phyloP scores from a whole-genome alignment of 2,329 filamentous ascomycete genomes.

The Neobulgaria alba region DNA sequence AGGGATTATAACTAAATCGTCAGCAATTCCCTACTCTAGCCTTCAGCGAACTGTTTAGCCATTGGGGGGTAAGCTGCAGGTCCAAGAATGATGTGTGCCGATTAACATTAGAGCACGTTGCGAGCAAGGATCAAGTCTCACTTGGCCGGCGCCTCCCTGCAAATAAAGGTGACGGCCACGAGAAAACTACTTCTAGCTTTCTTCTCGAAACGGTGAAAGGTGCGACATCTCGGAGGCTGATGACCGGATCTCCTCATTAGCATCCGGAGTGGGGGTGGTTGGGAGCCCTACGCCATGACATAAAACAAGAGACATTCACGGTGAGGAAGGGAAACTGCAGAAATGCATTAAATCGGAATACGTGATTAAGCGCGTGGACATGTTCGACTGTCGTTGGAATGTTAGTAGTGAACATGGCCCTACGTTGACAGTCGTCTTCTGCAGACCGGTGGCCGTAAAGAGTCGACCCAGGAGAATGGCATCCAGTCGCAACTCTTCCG shows the following conservation, averaged over 20 bases:
- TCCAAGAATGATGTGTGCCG: no score
- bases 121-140: conserved; percentile 7
- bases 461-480: no score
- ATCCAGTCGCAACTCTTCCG: no score
- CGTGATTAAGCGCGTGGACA: no score
- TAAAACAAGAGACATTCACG: no score
- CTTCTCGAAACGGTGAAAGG: conserved; percentile 13
- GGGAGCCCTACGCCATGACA: conserved; percentile 3
- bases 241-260: conserved; percentile 7
- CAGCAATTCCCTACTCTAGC: conserved; percentile 2
- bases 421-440: no score
- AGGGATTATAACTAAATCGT: not conserved
- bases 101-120: conserved; percentile 10
- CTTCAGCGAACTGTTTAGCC: not conserved
- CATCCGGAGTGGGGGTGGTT: conserved; percentile 6
- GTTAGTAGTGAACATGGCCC: no score
- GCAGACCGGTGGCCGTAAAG: no score
- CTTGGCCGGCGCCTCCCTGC: conserved; percentile 1
- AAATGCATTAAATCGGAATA: no score
- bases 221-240: conserved; percentile 7
- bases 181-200: conserved; percentile 1
- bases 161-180: conserved; percentile 8
- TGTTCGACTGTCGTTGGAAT: no score
- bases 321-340: conserved; percentile 2
- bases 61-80: not conserved